Evolutionary conservation across 306 rosid genomes (phyloP), one percentile per base, ranked within the genome.

Genomic region (Cicer chorassanicum): DNA sequence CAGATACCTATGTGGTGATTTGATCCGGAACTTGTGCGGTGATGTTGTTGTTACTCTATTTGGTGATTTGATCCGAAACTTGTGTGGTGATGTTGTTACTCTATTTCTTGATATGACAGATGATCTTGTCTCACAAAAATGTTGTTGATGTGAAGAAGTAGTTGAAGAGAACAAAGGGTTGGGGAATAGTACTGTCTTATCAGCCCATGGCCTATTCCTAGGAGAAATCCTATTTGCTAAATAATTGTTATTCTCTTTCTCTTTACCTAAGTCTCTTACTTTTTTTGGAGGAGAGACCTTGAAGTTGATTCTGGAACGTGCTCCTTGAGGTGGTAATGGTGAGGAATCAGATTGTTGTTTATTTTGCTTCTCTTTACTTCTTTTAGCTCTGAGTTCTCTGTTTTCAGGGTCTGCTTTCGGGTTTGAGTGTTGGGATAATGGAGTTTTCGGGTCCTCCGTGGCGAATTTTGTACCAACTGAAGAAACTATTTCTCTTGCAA

Each of bases 141-240:
- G 84, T 14, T 83, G 90, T 10, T 87, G 89, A 6, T 78, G 87
- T 8, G 88, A 67, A 45, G 55, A 11, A 45, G 82, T 72, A 1
- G 42, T 11, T 1, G 65, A 45, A 45, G 97, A 68, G 85, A 90
- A 90, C 79, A 95, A 79, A 82, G 99, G 98, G 74, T 95, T 92
- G 39, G 99, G 99, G 73, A 92, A 95, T 6, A 95, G 82, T 4
- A 92, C 97, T 14, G 98, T 51, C 78, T 90, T 95, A 34, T 78
- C 92, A 13, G 85, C 87, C 99, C 98, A 95, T 46, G 96, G 98
- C 51, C 76, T 92, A 69, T 90, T 88, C 81, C 80, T 90, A 0
- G 99, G 93, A 1, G 97, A 95, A 19, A 95, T 91, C 66, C 96
- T 86, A 62, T 92, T 95, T 8, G 98, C 96, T 45, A 82, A 2